Evolutionary conservation across 768 basidiomycete genomes (phyloP).

Genomic region (Podaxis rugospora): DNA sequence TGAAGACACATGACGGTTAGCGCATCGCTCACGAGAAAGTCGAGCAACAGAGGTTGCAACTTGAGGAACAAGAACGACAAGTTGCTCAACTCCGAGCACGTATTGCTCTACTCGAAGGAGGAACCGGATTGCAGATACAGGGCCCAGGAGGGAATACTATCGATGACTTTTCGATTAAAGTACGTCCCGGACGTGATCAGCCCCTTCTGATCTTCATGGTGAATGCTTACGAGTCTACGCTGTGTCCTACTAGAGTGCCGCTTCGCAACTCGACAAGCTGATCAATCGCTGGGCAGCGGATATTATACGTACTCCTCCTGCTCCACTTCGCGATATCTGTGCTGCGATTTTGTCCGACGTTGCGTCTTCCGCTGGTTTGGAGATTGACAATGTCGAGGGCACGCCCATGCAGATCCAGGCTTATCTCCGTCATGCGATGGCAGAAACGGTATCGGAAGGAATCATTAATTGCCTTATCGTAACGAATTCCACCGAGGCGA

Average conservation of each 20-base stretch:
- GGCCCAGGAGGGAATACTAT: slow-evolving; percentile 59
- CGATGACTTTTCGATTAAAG: slow-evolving; percentile 88
- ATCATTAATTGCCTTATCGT: slow-evolving; percentile 84
- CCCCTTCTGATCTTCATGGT: neutral
- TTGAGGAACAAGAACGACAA: slow-evolving; percentile 82
- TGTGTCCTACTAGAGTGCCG: slow-evolving; percentile 54
- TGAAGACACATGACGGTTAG: slow-evolving; percentile 28
- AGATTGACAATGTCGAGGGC: slow-evolving; percentile 38
- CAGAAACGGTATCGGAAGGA: slow-evolving; percentile 72
- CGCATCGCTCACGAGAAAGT: slow-evolving; percentile 88
- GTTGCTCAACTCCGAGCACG: slow-evolving; percentile 68
- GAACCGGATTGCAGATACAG: slow-evolving; percentile 34
- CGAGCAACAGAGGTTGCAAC: slow-evolving; percentile 72
- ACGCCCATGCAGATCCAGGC: slow-evolving; percentile 74
- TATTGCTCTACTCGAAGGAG: slow-evolving; percentile 72
- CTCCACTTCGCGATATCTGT: slow-evolving; percentile 47
- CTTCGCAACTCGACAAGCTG: slow-evolving; percentile 74
- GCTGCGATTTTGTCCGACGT: slow-evolving; percentile 59
- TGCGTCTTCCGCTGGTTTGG: slow-evolving; percentile 35
- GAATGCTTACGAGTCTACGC: neutral
- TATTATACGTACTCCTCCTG: slow-evolving; percentile 54
- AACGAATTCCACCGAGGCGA: slow-evolving; percentile 82
- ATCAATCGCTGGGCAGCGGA: slow-evolving; percentile 90
- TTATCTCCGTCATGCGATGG: slow-evolving; percentile 75
- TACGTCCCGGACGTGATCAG: slow-evolving; percentile 22